Conservation (phyloP, 106 monocot species). For the Chionographis japonica region DNA sequence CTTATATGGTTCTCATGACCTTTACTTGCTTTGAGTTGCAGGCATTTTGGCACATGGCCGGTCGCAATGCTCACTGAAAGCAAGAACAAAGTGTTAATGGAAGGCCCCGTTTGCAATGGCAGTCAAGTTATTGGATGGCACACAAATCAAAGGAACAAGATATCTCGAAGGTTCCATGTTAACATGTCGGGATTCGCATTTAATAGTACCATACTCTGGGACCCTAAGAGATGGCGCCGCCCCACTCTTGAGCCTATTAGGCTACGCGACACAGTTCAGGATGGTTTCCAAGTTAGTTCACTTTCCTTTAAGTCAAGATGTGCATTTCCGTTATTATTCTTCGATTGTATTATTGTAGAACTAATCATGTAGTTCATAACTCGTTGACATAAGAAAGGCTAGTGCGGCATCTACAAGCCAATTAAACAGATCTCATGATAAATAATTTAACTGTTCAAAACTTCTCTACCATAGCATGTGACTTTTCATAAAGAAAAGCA, state of each 20-base stretch:
- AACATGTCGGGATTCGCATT: conserved; percentile 75
- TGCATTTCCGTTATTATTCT: background rate
- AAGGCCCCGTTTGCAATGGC: conserved; percentile 70
- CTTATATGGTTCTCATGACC: background rate
- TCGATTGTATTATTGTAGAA: background rate
- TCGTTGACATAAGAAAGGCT: background rate
- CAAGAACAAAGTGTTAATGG: conserved; percentile 36
- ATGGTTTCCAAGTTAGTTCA: conserved; percentile 41
- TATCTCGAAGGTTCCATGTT: conserved; percentile 47
- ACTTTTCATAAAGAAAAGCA: too few relatives aligned
- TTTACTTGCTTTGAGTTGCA: conserved; percentile 16
- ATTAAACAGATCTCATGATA: too few relatives aligned
- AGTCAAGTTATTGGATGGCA: conserved; percentile 69
- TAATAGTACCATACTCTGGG: conserved; percentile 80
- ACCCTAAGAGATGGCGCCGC: conserved; percentile 55
- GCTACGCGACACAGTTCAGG: conserved; percentile 28
- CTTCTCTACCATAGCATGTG: too few relatives aligned
- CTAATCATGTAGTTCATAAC: too few relatives aligned
- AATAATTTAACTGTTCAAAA: too few relatives aligned
- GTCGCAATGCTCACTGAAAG: conserved; percentile 39
- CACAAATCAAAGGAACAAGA: conserved; percentile 30
- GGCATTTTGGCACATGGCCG: conserved; percentile 77
- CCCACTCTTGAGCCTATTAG: conserved; percentile 41
- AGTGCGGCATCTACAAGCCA: background rate
- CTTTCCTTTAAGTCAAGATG: background rate